Percentiles rank a stretch among this genome's conserved stretches.
Conservation (phyloP, 192 early-diverging fungal genomes). For the Coemansia nantahalensis region DNA sequence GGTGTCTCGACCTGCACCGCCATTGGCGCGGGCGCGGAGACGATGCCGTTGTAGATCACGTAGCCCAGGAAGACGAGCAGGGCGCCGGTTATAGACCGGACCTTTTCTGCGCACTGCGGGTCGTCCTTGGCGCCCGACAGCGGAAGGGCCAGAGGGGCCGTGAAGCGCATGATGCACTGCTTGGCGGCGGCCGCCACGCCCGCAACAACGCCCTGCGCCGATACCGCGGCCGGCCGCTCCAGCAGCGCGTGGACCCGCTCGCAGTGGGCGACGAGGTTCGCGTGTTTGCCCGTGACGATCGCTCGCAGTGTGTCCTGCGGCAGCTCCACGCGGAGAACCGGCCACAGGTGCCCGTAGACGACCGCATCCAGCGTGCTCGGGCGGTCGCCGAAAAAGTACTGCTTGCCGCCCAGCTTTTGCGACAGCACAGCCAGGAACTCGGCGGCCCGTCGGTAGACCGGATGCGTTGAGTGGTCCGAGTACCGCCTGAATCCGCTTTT, state of each 20-base stretch:
- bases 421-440: constrained; percentile 66
- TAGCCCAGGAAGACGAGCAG: constrained; percentile 39
- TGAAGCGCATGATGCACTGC: constrained; percentile 12
- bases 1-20: not conserved
- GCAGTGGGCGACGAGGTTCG: constrained; percentile 32
- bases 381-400: constrained; percentile 81
- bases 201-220: constrained; percentile 16
- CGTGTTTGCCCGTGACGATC: constrained; percentile 14
- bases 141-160: not conserved
- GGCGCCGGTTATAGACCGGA: constrained; percentile 17
- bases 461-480: constrained; percentile 36
- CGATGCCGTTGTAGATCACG: constrained; percentile 33
- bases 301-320: constrained; percentile 48
- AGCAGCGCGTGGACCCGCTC: constrained; percentile 34
- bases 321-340: constrained; percentile 72
- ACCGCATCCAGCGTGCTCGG: constrained; percentile 78
- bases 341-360: constrained; percentile 79
- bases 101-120: constrained; percentile 17
- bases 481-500: constrained; percentile 53
- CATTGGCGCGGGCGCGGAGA: constrained; percentile 9
- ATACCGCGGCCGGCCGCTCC: constrained; percentile 8
- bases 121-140: not conserved
- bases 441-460: constrained; percentile 70
- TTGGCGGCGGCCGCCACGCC: constrained; percentile 14
- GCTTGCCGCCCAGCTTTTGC: constrained; percentile 68